These are phyloP conservation scores for Hymenoscyphus salicellus DNA, from an alignment of 2,329 filamentous ascomycete genomes.

Conservation along the genomic window DNA sequence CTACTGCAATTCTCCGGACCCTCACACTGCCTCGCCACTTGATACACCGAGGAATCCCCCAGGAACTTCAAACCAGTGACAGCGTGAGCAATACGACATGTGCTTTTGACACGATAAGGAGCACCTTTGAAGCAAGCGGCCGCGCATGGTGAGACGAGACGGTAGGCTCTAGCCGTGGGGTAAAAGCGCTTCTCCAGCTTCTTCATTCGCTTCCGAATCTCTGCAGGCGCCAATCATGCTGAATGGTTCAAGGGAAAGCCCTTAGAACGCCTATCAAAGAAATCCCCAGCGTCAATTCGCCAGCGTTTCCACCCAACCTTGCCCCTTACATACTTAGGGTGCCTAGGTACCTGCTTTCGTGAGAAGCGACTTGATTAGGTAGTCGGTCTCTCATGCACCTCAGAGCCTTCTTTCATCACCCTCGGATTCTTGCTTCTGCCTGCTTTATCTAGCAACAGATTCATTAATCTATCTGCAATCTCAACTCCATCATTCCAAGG, in stretches of 20 bases:
- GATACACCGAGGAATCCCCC: not conserved
- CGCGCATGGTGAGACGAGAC: not conserved
- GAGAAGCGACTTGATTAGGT: not conserved
- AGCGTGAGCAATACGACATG: not conserved
- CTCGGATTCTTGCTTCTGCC: not conserved
- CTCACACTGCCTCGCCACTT: not conserved
- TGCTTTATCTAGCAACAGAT: not conserved
- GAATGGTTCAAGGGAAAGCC: not conserved
- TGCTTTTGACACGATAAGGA: not conserved
- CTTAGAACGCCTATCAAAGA: not conserved
- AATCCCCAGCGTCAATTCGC: not conserved
- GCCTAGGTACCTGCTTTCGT: not conserved
- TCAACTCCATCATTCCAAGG: not conserved
- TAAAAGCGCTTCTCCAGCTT: not conserved
- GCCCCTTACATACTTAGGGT: not conserved
- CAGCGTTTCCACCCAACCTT: not conserved
- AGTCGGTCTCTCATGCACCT: not conserved
- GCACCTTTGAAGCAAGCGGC: not conserved
- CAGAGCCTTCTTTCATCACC: not conserved
- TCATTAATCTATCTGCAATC: not conserved
- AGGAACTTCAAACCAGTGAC: not conserved
- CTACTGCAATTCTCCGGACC: not conserved
- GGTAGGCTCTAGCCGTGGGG: not conserved
- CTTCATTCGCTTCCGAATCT: not conserved
- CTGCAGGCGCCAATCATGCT: not conserved